Evolutionary conservation across 1,284 basidiomycete genomes (phyloP).

Genomic region (Moesziomyces parantarcticus): DNA sequence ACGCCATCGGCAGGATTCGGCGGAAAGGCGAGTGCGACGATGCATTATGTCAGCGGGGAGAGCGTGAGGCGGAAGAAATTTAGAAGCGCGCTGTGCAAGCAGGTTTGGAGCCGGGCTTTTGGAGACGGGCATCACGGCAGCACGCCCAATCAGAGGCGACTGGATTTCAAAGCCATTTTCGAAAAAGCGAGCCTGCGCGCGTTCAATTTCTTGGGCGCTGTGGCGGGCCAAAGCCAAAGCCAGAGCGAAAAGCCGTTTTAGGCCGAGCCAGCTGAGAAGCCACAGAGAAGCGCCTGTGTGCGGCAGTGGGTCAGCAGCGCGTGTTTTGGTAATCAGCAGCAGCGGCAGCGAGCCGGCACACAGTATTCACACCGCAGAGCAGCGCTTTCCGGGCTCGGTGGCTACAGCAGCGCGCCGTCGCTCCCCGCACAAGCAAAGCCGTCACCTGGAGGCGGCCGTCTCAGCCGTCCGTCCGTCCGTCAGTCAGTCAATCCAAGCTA

Average conservation of each 20-base stretch:
- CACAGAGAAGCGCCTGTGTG: too few species aligned
- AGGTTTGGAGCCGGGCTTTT: not conserved
- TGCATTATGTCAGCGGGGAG: not conserved
- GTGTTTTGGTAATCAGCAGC: not conserved
- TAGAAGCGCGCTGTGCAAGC: not conserved
- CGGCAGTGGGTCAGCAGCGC: not conserved
- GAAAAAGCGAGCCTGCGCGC: not conserved
- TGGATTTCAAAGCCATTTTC: conserved; percentile 6
- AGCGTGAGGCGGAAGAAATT: not conserved
- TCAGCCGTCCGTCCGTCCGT: too few species aligned
- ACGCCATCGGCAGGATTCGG: not conserved
- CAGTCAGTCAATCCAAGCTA: not conserved
- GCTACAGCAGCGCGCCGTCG: too few species aligned
- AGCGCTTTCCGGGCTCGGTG: not conserved
- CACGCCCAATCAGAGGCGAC: conserved; percentile 5
- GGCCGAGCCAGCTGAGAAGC: not conserved
- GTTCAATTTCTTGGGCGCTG: not conserved
- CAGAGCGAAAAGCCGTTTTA: not conserved
- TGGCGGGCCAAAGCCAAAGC: not conserved
- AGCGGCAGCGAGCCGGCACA: too few species aligned
- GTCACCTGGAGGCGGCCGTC: too few species aligned
- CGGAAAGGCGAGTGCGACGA: not conserved
- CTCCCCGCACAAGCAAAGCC: not conserved
- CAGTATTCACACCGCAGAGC: too few species aligned
- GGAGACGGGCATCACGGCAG: too few species aligned